phyloP scores from a whole-genome alignment of 2,329 filamentous ascomycete genomes.

The Whalleya microplaca region DNA sequence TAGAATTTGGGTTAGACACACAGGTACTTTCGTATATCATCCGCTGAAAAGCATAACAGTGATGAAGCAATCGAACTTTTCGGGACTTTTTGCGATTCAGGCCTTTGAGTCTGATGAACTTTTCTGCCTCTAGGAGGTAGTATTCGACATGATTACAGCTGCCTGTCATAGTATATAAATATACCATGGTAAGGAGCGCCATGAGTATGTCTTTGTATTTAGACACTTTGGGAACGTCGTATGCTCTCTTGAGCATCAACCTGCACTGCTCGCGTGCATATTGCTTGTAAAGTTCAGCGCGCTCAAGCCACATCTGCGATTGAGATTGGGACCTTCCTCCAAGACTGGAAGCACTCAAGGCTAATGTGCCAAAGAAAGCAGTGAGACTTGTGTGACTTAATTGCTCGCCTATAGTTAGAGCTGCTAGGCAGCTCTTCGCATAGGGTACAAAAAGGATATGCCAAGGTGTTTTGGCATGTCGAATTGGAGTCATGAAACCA shows the following conservation, averaged over 20 bases:
- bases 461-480: constrained; percentile 45
- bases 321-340: constrained; percentile 31
- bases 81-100: constrained; percentile 43
- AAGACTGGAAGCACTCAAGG: constrained; percentile 44
- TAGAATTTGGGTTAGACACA: constrained; percentile 21
- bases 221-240: constrained; percentile 37
- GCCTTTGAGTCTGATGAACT: constrained; percentile 43
- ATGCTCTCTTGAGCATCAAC: constrained; percentile 36
- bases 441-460: constrained; percentile 44
- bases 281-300: constrained; percentile 34
- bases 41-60: constrained; percentile 45
- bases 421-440: constrained; percentile 41
- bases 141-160: constrained; percentile 40
- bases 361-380: constrained; percentile 42
- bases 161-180: constrained; percentile 40
- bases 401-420: constrained; percentile 40
- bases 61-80: constrained; percentile 46
- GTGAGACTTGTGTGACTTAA: constrained; percentile 41
- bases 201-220: constrained; percentile 48
- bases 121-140: constrained; percentile 45
- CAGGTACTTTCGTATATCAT: constrained; percentile 45
- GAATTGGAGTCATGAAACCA: constrained; percentile 40
- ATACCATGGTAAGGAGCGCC: constrained; percentile 45
- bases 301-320: constrained; percentile 37
- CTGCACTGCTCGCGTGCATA: constrained; percentile 14